Conservation (phyloP, 805 yeast genomes). For the Clavispora fructus region DNA sequence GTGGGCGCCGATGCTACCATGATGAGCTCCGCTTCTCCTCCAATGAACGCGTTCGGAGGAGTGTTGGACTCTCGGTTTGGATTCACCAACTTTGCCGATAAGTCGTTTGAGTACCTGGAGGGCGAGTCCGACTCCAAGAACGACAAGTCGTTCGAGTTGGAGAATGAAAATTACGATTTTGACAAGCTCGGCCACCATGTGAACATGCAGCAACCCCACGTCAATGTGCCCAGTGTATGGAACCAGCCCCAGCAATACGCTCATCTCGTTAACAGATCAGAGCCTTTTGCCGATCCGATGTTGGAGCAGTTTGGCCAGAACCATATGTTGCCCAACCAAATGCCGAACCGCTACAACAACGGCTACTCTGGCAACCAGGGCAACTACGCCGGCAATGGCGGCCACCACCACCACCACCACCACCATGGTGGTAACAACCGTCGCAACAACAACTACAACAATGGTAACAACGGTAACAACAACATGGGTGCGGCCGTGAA, state of each 20-base stretch:
- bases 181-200: neutral
- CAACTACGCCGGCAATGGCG: neutral
- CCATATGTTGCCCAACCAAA: neutral
- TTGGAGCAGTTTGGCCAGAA: neutral
- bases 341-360: neutral
- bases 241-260: constrained; percentile 6
- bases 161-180: neutral
- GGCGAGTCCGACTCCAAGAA: neutral
- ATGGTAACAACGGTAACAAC: constrained; percentile 7
- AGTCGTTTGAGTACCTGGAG: constrained; percentile 1
- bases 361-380: neutral
- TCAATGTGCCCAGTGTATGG: constrained; percentile 14
- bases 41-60: constrained; percentile 19
- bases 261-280: neutral
- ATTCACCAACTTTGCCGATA: constrained; percentile 3
- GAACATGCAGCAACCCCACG: constrained; percentile 1
- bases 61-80: constrained; percentile 15
- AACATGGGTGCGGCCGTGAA: constrained; percentile 26
- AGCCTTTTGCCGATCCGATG: neutral
- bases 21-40: constrained; percentile 10
- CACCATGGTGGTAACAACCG: neutral
- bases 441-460: constrained; percentile 6
- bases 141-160: neutral
- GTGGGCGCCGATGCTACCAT: neutral
- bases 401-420: neutral